These are phyloP conservation scores for Westerdykella ornata DNA, from an alignment of 2,329 filamentous ascomycete species.

Conservation along the genomic window DNA sequence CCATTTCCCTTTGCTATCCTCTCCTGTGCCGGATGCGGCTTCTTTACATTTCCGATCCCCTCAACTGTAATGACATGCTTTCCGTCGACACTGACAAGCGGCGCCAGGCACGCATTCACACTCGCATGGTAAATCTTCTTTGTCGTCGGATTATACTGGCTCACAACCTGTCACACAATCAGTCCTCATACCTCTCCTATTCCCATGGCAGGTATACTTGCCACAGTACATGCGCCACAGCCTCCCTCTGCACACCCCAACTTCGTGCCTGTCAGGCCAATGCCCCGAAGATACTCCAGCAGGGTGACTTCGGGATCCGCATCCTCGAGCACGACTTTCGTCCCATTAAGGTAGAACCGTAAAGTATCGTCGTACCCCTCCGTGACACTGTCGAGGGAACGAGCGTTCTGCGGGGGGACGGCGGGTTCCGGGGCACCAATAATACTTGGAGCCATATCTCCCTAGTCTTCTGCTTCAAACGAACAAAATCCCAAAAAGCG, in stretches of 20 bases:
- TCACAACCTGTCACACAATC: conserved; percentile 55
- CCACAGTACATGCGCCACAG: conserved; percentile 92
- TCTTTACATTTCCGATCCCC: conserved; percentile 82
- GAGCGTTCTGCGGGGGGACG: conserved; percentile 40
- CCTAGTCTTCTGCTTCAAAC: background rate
- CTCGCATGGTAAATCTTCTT: conserved; percentile 92
- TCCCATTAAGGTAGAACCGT: conserved; percentile 91
- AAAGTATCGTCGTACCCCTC: conserved; percentile 78
- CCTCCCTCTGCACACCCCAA: conserved; percentile 94
- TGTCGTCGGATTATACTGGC: conserved; percentile 87
- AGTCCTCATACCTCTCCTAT: conserved; percentile 3
- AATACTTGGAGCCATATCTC: conserved; percentile 53
- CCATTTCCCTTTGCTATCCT: conserved; percentile 86
- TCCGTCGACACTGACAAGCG: conserved; percentile 85
- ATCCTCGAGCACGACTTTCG: conserved; percentile 75
- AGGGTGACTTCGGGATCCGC: conserved; percentile 89
- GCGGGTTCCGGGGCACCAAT: conserved; percentile 40
- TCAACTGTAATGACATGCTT: conserved; percentile 98
- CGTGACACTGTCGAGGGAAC: conserved; percentile 57
- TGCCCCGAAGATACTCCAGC: conserved; percentile 84
- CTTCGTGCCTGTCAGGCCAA: conserved; percentile 92
- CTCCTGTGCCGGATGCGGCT: conserved; percentile 84
- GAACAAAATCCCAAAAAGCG: background rate
- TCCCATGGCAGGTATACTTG: conserved; percentile 32
- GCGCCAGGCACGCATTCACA: conserved; percentile 91